Percentiles rank a stretch among this genome's conserved stretches.
Conservation (phyloP, 257 asterid genomes). For the Ilex aquifolium region DNA sequence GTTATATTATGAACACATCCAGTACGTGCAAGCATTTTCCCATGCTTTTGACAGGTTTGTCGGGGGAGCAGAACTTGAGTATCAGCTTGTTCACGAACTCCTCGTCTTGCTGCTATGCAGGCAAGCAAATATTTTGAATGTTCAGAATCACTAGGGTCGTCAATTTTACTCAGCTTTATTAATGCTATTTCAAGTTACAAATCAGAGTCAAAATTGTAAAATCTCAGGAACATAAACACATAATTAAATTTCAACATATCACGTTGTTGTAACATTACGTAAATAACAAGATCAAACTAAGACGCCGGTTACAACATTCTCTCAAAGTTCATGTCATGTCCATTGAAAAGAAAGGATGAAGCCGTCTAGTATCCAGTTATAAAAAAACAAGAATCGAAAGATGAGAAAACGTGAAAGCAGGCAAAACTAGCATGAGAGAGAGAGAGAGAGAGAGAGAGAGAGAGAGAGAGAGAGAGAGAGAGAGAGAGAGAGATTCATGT, state of each 20-base stretch:
- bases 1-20: background rate
- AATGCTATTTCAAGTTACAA: background rate
- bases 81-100: background rate
- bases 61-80: background rate
- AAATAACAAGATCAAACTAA: too few species aligned
- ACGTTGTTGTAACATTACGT: too few species aligned
- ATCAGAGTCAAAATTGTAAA: background rate
- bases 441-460: background rate
- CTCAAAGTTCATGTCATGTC: too few species aligned
- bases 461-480: background rate
- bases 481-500: background rate
- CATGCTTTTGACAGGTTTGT: background rate
- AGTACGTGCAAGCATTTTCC: constrained; percentile 1
- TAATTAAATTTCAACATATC: too few species aligned
- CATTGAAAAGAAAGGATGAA: too few species aligned
- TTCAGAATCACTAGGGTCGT: background rate
- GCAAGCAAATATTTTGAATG: background rate
- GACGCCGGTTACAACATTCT: too few species aligned
- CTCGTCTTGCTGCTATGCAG: background rate
- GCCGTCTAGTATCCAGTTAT: too few species aligned
- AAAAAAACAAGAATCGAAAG: too few species aligned
- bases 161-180: background rate
- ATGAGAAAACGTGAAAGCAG: background rate
- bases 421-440: background rate
- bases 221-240: too few species aligned